Conservation (phyloP, 345 rosid genomes). For the Euphorbia pulcherrima region DNA sequence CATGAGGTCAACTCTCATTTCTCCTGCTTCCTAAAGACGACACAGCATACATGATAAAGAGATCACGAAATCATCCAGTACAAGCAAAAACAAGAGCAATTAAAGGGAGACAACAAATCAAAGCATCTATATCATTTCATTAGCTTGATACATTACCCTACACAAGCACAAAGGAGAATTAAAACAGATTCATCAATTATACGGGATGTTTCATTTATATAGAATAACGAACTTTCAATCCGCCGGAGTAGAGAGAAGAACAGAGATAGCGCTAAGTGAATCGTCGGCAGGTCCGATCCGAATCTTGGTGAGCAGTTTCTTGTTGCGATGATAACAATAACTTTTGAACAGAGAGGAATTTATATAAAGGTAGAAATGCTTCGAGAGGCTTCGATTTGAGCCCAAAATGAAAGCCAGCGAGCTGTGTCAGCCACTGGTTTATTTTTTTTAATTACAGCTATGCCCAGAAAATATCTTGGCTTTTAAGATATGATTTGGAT, state of each 20-base stretch:
- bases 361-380: conserved; percentile 11
- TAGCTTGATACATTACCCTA: conserved; percentile 8
- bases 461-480: no score
- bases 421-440: background rate
- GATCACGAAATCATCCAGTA: background rate
- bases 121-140: background rate
- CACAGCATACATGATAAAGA: background rate
- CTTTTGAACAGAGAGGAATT: background rate
- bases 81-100: no score
- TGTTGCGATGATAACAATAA: background rate
- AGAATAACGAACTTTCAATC: conserved; percentile 58
- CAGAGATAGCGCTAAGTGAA: background rate
- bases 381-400: conserved; percentile 23
- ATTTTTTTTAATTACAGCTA: no score
- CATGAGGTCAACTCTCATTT: conserved; percentile 1
- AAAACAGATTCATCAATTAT: conserved; percentile 5
- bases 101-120: no score
- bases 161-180: conserved; percentile 8
- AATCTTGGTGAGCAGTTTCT: background rate
- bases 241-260: background rate
- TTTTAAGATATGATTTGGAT: no score
- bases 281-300: conserved; percentile 14
- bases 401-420: conserved; percentile 25
- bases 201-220: conserved; percentile 5
- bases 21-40: background rate